Conservation (phyloP, 129 eudicot genomes). For the Flaveria brownii region DNA sequence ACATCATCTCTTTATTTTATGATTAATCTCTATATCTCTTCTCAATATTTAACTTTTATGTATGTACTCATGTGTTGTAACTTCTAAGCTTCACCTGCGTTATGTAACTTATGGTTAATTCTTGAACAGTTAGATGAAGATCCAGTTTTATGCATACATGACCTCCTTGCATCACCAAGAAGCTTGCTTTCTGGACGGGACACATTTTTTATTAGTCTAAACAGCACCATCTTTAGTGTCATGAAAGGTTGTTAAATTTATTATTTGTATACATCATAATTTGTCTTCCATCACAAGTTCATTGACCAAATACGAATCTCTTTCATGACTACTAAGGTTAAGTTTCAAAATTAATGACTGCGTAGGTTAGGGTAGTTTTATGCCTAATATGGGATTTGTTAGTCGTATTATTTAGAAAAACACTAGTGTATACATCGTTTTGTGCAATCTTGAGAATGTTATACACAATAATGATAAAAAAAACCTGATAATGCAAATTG, state of each 20-base stretch:
- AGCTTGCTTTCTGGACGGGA: slow-evolving; percentile 79
- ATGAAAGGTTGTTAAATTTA: slow-evolving; percentile 59
- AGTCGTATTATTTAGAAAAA: neutral
- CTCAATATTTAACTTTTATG: neutral
- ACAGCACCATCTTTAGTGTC: slow-evolving; percentile 59
- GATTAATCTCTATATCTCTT: neutral
- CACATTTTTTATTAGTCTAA: slow-evolving; percentile 58
- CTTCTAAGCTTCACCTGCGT: slow-evolving; percentile 8
- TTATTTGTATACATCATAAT: slow-evolving; percentile 16
- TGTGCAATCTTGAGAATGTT: neutral
- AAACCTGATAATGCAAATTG: neutral
- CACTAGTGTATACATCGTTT: neutral
- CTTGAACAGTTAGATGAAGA: slow-evolving; percentile 66
- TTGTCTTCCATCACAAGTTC: slow-evolving; percentile 4
- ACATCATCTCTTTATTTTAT: neutral
- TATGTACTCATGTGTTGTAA: neutral
- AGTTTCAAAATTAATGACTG: slow-evolving; percentile 6
- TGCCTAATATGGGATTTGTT: slow-evolving; percentile 14
- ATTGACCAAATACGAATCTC: neutral
- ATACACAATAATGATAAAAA: neutral
- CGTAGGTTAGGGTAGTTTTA: neutral
- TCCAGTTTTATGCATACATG: slow-evolving; percentile 55
- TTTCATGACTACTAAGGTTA: neutral
- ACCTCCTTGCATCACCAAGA: slow-evolving; percentile 68
- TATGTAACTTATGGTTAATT: slow-evolving; percentile 24